Evolutionary conservation across 192 early-diverging fungal species (phyloP), one percentile per base, ranked within the genome.

Genomic region (Rhizophlyctis rosea): DNA sequence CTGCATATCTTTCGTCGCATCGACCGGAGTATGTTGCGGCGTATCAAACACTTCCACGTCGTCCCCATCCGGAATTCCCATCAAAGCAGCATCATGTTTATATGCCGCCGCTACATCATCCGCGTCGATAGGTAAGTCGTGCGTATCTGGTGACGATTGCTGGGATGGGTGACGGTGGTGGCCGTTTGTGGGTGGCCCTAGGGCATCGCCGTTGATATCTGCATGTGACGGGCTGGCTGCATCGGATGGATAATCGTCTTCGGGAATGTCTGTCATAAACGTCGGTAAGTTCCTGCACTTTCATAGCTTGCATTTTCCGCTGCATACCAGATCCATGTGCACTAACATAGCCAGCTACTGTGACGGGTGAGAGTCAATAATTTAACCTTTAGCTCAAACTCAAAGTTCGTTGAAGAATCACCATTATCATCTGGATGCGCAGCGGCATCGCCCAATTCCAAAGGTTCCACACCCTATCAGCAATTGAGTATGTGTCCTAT

Each of bases 261-360:
- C 60, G 0, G 13, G 50, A 11, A 66, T 62, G 24, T 62, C 62
- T 16, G 57, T 29, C 27, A 28, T n/a, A n/a, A n/a, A n/a, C n/a
- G n/a, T n/a, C n/a, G n/a, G n/a, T n/a, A n/a, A n/a, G n/a, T n/a
- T n/a, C n/a, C n/a, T n/a, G n/a, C n/a, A n/a, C n/a, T n/a, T n/a
- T n/a, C n/a, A 54, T 28, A 28, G 53, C n/a, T 29, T 27, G 18
- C 3, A n/a, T 18, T n/a, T 1, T 25, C 18, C 53, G 30, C 23
- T 27, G 53, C 53, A 21, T 24, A 60, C 24, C 55, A 7, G 62
- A 65, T 5, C 80, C 85, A 50, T 79, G 82, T 3, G 85, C 88
- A 61, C 86, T 88, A 51, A 85, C 87, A 65, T 89, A 88, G 4
- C 84, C 86, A 34, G 59, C 56, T 35, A 30, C 59, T 50, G 18